Evolutionary conservation across 2,329 filamentous ascomycete genomes (phyloP), one percentile per base, ranked within the genome.

Genomic region (Beauveria brongniartii): DNA sequence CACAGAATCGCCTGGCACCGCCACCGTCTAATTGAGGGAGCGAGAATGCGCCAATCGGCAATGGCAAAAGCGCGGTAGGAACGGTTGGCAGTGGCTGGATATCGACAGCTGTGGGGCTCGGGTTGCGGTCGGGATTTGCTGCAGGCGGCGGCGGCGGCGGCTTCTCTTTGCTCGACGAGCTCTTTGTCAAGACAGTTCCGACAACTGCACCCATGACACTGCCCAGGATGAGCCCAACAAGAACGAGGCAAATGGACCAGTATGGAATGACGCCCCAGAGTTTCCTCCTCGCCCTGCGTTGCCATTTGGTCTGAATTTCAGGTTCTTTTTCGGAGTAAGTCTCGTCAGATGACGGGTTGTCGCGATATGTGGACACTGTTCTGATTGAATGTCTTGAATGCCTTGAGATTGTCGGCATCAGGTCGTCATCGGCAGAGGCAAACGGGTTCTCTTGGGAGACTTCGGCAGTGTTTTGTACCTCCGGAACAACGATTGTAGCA

Each of bases 401-500:
- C 7, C 78, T 78, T 16, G 82, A 81, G 28, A 75, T 76, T 28
- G 78, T 77, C 6, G 78, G 76, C 51, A 77, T 75, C 1, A 85
- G 70, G 54, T 85, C 80, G 48, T 84, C 83, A 18, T 76, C 73
- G 5, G 75, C 77, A 1, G 83, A 84, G 16, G 82, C 79, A 70
- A 85, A 87, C 65, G 87, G 84, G 0, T 84, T 85, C 63, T 87
- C 81, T 28, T 82, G 77, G 7, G 84, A 82, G 3, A 84, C 84
- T 22, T 86, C 71, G 3, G 83, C 84, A 34, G 87, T 75, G 18
- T 84, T 84, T 4, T 84, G 84, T 5, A 83, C 82, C n/a, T 84
- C 85, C 2, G 80, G 72, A 41, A 82, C 79, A 1, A 71, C 46
- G 9, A 20, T n/a, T 5, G n/a, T 28, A 8, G 47, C 3, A 5